Evolutionary conservation across 2,329 filamentous ascomycete species (phyloP), one percentile per base, ranked within the genome.

Genomic region (Lasiodiplodia sp.): DNA sequence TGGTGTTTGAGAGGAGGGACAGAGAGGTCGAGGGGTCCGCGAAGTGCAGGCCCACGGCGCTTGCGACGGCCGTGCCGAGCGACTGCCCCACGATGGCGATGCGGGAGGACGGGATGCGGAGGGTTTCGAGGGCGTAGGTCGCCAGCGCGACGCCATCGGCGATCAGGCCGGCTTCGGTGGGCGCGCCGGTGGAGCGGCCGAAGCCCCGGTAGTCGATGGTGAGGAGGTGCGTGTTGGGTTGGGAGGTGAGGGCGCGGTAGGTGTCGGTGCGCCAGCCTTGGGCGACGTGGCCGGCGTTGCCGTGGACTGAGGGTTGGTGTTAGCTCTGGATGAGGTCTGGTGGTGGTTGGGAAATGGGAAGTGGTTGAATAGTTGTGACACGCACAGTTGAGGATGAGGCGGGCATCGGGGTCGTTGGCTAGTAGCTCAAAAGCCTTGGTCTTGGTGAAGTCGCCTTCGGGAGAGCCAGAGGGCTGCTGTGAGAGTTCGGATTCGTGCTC

Each of bases 201-300:
- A 87, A 91, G 0, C 88, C 88, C 5, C 88, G 83, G 72, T 90
- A 90, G 76, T 91, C 88, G 66, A 91, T 84, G 1, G 86, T 82
- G 10, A 90, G 73, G 47, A 86, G 82, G 72, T 91, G 87, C 67
- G 94, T 88, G 68, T 87, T 84, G 0, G 84, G 77, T 44, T 90
- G 88, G 65, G 91, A 87, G 4, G 93, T 88, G 52, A 97, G 83
- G 55, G 90, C 86, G 73, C 94, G 92, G 78, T 96, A 96, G 68
- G 89, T 91, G 38, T 89, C 85, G 2, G 93, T 91, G 18, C 95
- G 89, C 77, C 90, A 87, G 69, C 88, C 89, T 78, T 96, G 92
- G 21, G 91, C 93, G 37, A 98, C 80, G 74, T 96, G 92, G 5
- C 93, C 95, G 40, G 93, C 94, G 79, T 97, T 98, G 84, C 55